Conservation (phyloP, 345 rosid species). For the Kernera saxatilis region DNA sequence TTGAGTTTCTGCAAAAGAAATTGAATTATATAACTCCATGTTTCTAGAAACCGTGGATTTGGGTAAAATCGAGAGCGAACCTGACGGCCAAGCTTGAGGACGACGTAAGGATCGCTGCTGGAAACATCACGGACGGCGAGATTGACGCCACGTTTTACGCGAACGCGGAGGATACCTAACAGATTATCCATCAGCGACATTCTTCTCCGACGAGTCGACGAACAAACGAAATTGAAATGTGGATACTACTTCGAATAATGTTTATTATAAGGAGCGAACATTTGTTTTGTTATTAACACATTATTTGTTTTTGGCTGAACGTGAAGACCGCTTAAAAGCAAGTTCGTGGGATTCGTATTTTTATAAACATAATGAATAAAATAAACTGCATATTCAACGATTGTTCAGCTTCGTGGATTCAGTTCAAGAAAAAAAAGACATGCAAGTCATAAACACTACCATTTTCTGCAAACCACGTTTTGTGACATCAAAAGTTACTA, state of each 20-base stretch:
- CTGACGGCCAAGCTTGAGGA: slow-evolving; percentile 75
- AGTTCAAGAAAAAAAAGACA: not conserved
- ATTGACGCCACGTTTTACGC: slow-evolving; percentile 68
- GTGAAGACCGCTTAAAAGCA: slow-evolving; percentile 13
- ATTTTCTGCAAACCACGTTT: not conserved
- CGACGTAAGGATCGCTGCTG: slow-evolving; percentile 89
- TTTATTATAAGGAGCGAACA: not conserved
- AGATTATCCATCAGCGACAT: slow-evolving; percentile 54
- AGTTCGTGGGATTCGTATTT: not conserved
- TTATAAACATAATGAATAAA: not conserved
- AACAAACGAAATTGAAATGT: not conserved
- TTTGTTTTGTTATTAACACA: not conserved
- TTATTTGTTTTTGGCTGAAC: not conserved
- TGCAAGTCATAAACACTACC: slow-evolving; percentile 13
- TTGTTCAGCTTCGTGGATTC: not conserved
- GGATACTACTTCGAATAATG: not conserved
- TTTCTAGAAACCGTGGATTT: too few relatives aligned
- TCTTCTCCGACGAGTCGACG: not conserved
- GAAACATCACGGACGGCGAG: slow-evolving; percentile 92
- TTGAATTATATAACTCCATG: too few relatives aligned
- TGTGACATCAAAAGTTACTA: not conserved
- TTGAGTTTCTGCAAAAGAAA: slow-evolving; percentile 59
- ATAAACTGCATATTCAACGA: not conserved
- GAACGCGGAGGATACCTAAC: slow-evolving; percentile 67
- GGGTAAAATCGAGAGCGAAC: slow-evolving; percentile 27